These are phyloP conservation scores for Aureobasidium namibiae DNA, from an alignment of 2,329 filamentous ascomycete species.

Conservation along the genomic window DNA sequence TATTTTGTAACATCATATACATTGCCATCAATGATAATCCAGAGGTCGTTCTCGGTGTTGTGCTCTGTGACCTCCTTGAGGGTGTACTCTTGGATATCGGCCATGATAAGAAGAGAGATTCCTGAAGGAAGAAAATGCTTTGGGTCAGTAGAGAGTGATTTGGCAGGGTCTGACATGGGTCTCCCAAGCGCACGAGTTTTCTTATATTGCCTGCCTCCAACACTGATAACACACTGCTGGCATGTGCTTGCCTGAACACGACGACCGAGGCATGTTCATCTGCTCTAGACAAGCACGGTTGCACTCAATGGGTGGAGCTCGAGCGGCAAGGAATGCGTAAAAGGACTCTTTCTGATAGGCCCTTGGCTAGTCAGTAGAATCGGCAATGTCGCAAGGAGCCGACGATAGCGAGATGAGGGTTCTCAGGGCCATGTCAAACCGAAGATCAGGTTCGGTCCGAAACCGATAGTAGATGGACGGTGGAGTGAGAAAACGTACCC, in stretches of 20 bases:
- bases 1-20: constrained; percentile 88
- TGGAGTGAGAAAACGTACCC: background rate
- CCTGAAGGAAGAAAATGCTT: background rate
- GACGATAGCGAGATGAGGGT: background rate
- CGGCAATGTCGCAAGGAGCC: background rate
- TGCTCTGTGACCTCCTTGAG: constrained; percentile 93
- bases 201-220: background rate
- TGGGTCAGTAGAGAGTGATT: background rate
- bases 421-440: background rate
- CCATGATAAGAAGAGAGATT: background rate
- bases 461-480: background rate
- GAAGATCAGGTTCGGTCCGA: constrained; percentile 1
- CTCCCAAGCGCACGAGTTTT: background rate
- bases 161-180: background rate
- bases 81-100: constrained; percentile 41
- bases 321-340: background rate
- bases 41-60: constrained; percentile 94
- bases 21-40: constrained; percentile 90
- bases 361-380: background rate
- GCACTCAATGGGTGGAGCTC: background rate
- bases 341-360: background rate
- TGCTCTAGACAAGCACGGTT: background rate
- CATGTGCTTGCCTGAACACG: background rate
- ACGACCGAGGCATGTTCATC: background rate
- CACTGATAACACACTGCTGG: background rate